Base-by-base conservation (phyloP, 1,139 yeast species). In the Debaryomycetaceae sp. region DNA sequence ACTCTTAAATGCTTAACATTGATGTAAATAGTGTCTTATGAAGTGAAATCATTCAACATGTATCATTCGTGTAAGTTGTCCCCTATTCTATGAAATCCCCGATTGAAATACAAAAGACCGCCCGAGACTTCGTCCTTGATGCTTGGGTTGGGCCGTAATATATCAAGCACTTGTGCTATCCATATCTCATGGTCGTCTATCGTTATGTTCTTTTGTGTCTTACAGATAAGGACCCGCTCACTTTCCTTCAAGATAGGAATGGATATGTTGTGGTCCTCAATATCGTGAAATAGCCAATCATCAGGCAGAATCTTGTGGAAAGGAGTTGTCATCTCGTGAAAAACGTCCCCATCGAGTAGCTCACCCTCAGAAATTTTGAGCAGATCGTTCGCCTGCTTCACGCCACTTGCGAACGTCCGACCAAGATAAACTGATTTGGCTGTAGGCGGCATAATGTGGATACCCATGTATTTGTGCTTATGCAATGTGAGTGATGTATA, bases 181-280 rank as follows among this genome's bases (percentile, higher is more conserved):
- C 97, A 89, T 2, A 90, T 82, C 59, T 89, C 96, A 62, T 90
- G 97, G 53, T 85, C 87, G 47, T 85, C 89, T 0, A 89, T 81
- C 17, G 64, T 63, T 45, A 87, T 72, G 6, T 78, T 80, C 35
- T 74, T 65, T 37, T 66, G 65, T 39, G 80, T 78, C 46, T 76
- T 68, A 59, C 96, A 88, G 13, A 87, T 75, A 45, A 89, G 66
- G 1, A 84, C 79, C 27, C 82, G 67, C 51, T 83, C 89, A 17
- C 87, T 78, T 33, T 75, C 71, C 11, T 68, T 68, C 40, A 89
- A 60, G 0, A 86, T 66, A 0, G 96, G 96, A 8, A 87, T 63
- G 17, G 68, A 57, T 9, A 66, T 45, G 6, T 49, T 56, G 20
- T 53, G 45, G 17, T 54, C 43, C 14, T 53, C 42, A 41, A 48